A percentile compares a stretch with the other conserved stretches of the same genome.
Conservation (phyloP, 2,329 filamentous ascomycete species). For the Cordyceps militaris region DNA sequence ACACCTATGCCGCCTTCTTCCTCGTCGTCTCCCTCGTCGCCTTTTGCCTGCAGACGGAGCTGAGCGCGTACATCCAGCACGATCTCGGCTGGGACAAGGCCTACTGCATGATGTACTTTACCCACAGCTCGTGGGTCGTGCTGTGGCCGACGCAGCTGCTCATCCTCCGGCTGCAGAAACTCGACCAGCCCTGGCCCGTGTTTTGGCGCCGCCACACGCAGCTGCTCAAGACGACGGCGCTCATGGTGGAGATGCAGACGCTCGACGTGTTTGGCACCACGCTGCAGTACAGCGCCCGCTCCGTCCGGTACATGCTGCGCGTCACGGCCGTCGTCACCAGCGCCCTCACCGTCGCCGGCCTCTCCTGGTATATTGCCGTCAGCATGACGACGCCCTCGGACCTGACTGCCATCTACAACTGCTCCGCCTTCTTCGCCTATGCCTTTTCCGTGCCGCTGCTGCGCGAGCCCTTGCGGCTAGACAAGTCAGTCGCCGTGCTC, state of each 20-base stretch:
- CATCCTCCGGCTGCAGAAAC: slow-evolving; percentile 72
- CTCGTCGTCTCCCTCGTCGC: slow-evolving; percentile 74
- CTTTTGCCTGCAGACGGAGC: slow-evolving; percentile 93
- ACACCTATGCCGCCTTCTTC: slow-evolving; percentile 81
- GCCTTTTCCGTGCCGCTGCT: slow-evolving; percentile 89
- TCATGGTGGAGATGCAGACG: slow-evolving; percentile 80
- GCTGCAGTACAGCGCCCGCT: slow-evolving; percentile 31
- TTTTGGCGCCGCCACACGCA: slow-evolving; percentile 69
- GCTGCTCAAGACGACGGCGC: slow-evolving; percentile 46
- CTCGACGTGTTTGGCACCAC: slow-evolving; percentile 53
- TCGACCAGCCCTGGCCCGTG: slow-evolving; percentile 67
- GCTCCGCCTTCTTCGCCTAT: slow-evolving; percentile 97
- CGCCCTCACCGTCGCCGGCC: slow-evolving; percentile 80
- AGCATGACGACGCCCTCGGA: slow-evolving; percentile 89
- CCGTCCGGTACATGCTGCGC: slow-evolving; percentile 63
- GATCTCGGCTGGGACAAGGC: slow-evolving; percentile 92
- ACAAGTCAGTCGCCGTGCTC: slow-evolving; percentile 79
- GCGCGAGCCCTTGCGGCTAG: slow-evolving; percentile 72
- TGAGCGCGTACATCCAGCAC: slow-evolving; percentile 89
- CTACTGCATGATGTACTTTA: slow-evolving; percentile 99
- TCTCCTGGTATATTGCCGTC: slow-evolving; percentile 94
- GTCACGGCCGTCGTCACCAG: slow-evolving; percentile 78
- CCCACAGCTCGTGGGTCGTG: slow-evolving; percentile 86
- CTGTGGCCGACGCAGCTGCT: slow-evolving; percentile 82
- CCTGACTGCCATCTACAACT: slow-evolving; percentile 97